Percentiles rank a stretch among this genome's conserved stretches.
These are phyloP conservation scores for Calonectria crousiana DNA, from an alignment of 2,329 filamentous ascomycete species.

Conservation along the genomic window DNA sequence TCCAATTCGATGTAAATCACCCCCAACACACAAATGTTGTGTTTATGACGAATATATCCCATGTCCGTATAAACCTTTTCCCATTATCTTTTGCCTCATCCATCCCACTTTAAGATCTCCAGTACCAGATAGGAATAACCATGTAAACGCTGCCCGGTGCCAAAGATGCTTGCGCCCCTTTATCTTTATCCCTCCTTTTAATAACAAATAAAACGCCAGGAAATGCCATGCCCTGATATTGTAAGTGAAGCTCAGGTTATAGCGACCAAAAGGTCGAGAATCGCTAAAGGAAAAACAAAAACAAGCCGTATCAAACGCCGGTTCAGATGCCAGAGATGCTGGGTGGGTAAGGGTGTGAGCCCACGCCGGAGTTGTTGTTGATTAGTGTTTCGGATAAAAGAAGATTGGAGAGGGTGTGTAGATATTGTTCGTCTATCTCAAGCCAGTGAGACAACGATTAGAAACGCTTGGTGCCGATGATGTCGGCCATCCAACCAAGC, in stretches of 20 bases:
- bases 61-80: neutral
- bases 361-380: constrained; percentile 22
- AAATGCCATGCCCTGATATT: constrained; percentile 33
- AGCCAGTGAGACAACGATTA: constrained; percentile 25
- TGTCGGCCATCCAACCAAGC: constrained; percentile 64
- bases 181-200: constrained; percentile 16
- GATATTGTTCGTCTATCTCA: constrained; percentile 3
- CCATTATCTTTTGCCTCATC: constrained; percentile 9
- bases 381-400: constrained; percentile 25
- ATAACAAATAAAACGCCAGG: constrained; percentile 32
- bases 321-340: constrained; percentile 29
- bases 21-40: neutral
- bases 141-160: constrained; percentile 11
- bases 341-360: constrained; percentile 20
- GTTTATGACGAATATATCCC: constrained; percentile 3
- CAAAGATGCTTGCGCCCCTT: constrained; percentile 18
- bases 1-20: neutral
- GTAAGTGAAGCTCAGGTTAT: constrained; percentile 16
- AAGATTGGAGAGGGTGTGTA: neutral
- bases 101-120: constrained; percentile 9
- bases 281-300: constrained; percentile 7
- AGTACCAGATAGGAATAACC: constrained; percentile 13
- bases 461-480: constrained; percentile 53
- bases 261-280: constrained; percentile 12
- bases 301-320: constrained; percentile 35